phyloP scores from a whole-genome alignment of 202 grass and related monocot genomes.

The Zoysia matrella region DNA sequence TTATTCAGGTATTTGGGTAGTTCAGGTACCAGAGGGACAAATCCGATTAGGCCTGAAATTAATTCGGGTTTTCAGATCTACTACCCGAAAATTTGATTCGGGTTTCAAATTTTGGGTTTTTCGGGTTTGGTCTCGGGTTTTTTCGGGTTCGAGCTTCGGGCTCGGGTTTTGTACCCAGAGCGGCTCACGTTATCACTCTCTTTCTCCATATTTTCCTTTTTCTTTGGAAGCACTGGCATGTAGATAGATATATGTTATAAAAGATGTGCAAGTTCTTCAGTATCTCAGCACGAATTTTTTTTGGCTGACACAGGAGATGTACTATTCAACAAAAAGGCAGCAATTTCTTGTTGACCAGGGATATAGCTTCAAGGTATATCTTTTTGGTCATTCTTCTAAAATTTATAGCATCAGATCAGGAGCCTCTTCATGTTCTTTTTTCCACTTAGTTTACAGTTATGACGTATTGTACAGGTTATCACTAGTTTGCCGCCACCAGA shows the following conservation, averaged over 20 bases:
- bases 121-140: too few relatives aligned
- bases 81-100: too few relatives aligned
- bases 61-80: too few relatives aligned
- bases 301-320: constrained; percentile 76
- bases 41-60: too few relatives aligned
- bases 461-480: constrained; percentile 66
- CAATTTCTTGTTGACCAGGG: constrained; percentile 98
- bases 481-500: constrained; percentile 76
- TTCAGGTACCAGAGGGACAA: too few relatives aligned
- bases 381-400: constrained; percentile 30
- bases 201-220: constrained; percentile 27
- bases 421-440: constrained; percentile 8
- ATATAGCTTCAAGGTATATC: constrained; percentile 95
- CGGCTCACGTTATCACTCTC: neutral
- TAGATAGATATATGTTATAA: constrained; percentile 5
- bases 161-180: too few relatives aligned
- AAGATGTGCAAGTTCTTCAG: constrained; percentile 1
- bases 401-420: neutral
- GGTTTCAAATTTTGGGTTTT: too few relatives aligned
- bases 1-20: too few relatives aligned
- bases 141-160: too few relatives aligned
- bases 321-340: constrained; percentile 98
- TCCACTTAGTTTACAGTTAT: constrained; percentile 17
- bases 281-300: constrained; percentile 35
- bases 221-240: neutral